These are phyloP conservation scores for Veloporphyrellus conicus DNA, from an alignment of 1,284 basidiomycete species.

Conservation along the genomic window DNA sequence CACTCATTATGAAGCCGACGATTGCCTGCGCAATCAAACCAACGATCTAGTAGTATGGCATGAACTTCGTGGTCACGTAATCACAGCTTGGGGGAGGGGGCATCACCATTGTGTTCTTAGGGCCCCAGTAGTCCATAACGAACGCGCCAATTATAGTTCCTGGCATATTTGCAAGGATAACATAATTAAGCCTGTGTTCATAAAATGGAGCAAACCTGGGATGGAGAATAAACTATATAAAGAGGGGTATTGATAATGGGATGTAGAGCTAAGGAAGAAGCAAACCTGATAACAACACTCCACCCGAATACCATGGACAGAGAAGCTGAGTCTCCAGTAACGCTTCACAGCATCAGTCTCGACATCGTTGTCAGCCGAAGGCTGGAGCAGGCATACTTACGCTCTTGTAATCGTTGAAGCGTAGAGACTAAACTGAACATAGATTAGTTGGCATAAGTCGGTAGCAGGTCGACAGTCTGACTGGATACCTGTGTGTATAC, in stretches of 20 bases:
- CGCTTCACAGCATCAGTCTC: slow-evolving; percentile 34
- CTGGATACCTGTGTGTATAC: slow-evolving; percentile 47
- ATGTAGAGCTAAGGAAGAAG: slow-evolving; percentile 1
- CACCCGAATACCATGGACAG: slow-evolving; percentile 69
- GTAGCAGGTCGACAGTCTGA: slow-evolving; percentile 31
- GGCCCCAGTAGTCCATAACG: slow-evolving; percentile 68
- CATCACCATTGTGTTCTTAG: slow-evolving; percentile 71
- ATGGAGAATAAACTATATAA: slow-evolving; percentile 72
- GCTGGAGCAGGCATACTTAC: slow-evolving; percentile 37
- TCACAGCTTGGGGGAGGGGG: background rate
- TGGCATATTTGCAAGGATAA: slow-evolving; percentile 1
- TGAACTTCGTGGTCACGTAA: background rate
- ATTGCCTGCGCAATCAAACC: slow-evolving; percentile 69
- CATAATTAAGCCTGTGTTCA: background rate
- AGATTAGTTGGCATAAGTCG: background rate
- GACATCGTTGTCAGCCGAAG: background rate
- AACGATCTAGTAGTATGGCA: slow-evolving; percentile 45
- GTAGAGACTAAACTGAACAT: slow-evolving; percentile 72
- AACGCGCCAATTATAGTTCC: slow-evolving; percentile 78
- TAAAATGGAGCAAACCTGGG: slow-evolving; percentile 38
- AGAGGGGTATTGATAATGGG: background rate
- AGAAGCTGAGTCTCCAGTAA: slow-evolving; percentile 51
- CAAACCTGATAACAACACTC: slow-evolving; percentile 73
- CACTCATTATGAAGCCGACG: slow-evolving; percentile 83
- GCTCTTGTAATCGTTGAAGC: slow-evolving; percentile 70